Evolutionary conservation across 2,329 filamentous ascomycete genomes (phyloP).

Genomic region (Delphinella strobiligena): DNA sequence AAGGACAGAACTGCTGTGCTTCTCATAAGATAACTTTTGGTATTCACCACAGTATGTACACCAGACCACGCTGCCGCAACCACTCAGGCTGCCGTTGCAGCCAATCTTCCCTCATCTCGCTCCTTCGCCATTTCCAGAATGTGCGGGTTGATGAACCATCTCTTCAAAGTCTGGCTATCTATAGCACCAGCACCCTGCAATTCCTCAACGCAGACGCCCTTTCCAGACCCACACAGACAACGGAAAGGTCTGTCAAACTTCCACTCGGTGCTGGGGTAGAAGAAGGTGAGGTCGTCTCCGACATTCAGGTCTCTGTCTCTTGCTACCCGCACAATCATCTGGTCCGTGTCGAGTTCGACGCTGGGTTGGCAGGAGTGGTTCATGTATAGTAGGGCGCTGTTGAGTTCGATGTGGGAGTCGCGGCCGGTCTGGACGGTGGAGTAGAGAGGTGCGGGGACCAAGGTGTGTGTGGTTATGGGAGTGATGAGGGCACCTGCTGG

Average conservation of each 20-base stretch:
- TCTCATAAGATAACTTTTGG: too few species aligned
- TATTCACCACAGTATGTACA: too few species aligned
- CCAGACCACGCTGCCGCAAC: too few species aligned
- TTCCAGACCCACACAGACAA: conserved; percentile 29
- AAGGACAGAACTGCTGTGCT: too few species aligned
- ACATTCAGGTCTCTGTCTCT: conserved; percentile 25
- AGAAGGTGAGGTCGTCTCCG: conserved; percentile 35
- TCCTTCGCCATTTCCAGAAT: conserved; percentile 20
- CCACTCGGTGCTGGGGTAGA: conserved; percentile 39
- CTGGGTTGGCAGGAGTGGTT: conserved; percentile 45
- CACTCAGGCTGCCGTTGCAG: too few species aligned
- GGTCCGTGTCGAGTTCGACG: conserved; percentile 37
- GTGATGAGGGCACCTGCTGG: conserved; percentile 39
- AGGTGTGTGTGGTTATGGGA: conserved; percentile 35
- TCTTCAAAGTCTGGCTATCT: conserved; percentile 18
- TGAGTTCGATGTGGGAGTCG: conserved; percentile 42
- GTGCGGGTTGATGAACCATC: conserved; percentile 32
- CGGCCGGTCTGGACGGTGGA: conserved; percentile 39
- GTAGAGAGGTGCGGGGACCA: conserved; percentile 32
- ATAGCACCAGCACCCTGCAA: conserved; percentile 30
- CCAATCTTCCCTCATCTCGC: conserved; percentile 1
- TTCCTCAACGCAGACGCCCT: conserved; percentile 23
- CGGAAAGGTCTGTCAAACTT: conserved; percentile 35
- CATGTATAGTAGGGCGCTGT: conserved; percentile 44
- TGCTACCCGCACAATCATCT: conserved; percentile 12